Conservation (phyloP, 768 basidiomycete genomes). For the Pleurotus ostreatus region DNA sequence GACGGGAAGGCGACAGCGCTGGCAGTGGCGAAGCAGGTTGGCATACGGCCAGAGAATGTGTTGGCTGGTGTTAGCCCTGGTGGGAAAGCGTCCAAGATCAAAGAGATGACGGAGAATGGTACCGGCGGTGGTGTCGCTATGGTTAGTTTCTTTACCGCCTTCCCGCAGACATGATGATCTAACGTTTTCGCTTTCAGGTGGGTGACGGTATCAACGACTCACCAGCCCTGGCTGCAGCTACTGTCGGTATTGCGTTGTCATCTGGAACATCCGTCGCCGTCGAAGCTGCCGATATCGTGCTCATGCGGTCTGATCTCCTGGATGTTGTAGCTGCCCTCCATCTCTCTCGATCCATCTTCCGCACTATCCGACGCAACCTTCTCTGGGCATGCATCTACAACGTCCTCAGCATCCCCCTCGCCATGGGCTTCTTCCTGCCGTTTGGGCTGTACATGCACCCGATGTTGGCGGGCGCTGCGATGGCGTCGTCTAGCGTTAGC, state of each 20-base stretch:
- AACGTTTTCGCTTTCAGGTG: conserved; percentile 47
- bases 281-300: conserved; percentile 96
- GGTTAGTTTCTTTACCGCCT: conserved; percentile 43
- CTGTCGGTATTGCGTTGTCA: conserved; percentile 94
- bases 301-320: conserved; percentile 94
- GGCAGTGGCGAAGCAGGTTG: conserved; percentile 87
- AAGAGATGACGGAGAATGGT: conserved; percentile 72
- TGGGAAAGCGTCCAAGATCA: conserved; percentile 85
- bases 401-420: conserved; percentile 88
- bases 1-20: conserved; percentile 83
- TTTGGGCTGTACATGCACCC: conserved; percentile 92
- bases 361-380: conserved; percentile 88
- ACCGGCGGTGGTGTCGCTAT: conserved; percentile 75
- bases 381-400: conserved; percentile 97
- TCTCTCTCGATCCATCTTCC: conserved; percentile 84
- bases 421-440: conserved; percentile 95
- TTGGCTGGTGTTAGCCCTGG: conserved; percentile 94
- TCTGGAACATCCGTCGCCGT: conserved; percentile 97
- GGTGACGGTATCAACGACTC: conserved; percentile 99
- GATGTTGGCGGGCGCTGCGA: conserved; percentile 97
- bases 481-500: conserved; percentile 96
- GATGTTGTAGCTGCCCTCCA: conserved; percentile 97
- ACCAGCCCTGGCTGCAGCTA: conserved; percentile 92
- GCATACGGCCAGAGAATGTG: conserved; percentile 77
- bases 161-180: too few species aligned